phyloP scores from a whole-genome alignment of 2,329 filamentous ascomycete species.

The Exophiala alcalophila region DNA sequence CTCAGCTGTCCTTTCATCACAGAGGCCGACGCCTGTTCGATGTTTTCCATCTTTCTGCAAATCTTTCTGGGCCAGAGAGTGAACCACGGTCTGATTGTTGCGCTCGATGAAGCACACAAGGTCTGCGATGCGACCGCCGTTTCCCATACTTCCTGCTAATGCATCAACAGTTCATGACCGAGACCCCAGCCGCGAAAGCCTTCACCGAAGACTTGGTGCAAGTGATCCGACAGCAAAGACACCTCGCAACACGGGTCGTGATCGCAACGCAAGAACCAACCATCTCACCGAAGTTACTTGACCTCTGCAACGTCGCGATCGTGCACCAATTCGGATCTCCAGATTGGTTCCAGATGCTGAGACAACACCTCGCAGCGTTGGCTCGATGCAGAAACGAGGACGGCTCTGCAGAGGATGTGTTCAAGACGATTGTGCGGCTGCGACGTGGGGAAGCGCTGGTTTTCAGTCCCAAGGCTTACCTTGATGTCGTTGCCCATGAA shows the following conservation, averaged over 20 bases:
- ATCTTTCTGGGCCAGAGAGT: slow-evolving; percentile 59
- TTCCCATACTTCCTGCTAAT: too few species aligned
- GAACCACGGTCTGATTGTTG: slow-evolving; percentile 58
- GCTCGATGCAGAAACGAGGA: background rate
- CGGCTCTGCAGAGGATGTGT: slow-evolving; percentile 31
- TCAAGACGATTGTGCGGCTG: slow-evolving; percentile 47
- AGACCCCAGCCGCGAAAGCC: slow-evolving; percentile 50
- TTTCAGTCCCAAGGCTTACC: slow-evolving; percentile 47
- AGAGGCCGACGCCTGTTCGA: slow-evolving; percentile 61
- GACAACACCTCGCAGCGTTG: slow-evolving; percentile 46
- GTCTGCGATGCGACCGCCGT: too few species aligned
- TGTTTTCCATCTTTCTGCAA: slow-evolving; percentile 69
- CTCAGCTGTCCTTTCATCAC: slow-evolving; percentile 70
- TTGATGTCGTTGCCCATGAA: slow-evolving; percentile 26
- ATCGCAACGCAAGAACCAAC: slow-evolving; percentile 77
- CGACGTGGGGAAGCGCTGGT: slow-evolving; percentile 49
- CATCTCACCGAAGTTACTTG: slow-evolving; percentile 63
- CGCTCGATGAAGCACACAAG: slow-evolving; percentile 76
- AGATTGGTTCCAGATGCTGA: slow-evolving; percentile 55
- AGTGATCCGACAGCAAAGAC: slow-evolving; percentile 67
- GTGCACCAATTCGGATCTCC: slow-evolving; percentile 70
- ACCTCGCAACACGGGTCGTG: slow-evolving; percentile 63
- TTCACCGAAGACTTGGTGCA: slow-evolving; percentile 62
- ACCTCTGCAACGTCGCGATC: slow-evolving; percentile 66
- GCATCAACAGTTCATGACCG: slow-evolving; percentile 57